Percentiles rank a stretch among this genome's conserved stretches.
phyloP scores from a whole-genome alignment of 164 flowering plant genomes.

The Pachysandra terminalis region DNA sequence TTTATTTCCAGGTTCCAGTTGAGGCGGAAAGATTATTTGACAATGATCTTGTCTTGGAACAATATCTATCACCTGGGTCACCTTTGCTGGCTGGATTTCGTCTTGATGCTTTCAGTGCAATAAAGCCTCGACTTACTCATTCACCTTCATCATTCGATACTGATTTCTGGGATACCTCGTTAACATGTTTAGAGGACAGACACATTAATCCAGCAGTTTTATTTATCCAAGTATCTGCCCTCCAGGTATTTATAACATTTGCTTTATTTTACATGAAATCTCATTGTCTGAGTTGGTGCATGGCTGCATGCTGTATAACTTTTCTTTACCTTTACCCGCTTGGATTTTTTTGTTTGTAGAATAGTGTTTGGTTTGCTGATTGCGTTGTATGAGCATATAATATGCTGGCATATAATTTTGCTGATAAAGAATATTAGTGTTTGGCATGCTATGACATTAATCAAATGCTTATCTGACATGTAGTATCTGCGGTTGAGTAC shows the following conservation, averaged over 20 bases:
- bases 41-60: slow-evolving; percentile 74
- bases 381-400: too few species aligned
- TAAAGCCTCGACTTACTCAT: slow-evolving; percentile 75
- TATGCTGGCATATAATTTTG: too few species aligned
- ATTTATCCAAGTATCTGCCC: slow-evolving; percentile 73
- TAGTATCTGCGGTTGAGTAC: too few species aligned
- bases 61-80: slow-evolving; percentile 64
- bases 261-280: neutral
- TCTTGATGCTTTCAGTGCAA: slow-evolving; percentile 77
- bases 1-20: slow-evolving; percentile 64
- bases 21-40: slow-evolving; percentile 65
- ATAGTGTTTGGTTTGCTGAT: too few species aligned
- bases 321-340: too few species aligned
- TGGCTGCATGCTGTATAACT: neutral
- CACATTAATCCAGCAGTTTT: slow-evolving; percentile 70
- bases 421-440: too few species aligned
- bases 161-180: slow-evolving; percentile 34
- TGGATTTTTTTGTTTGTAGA: too few species aligned
- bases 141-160: slow-evolving; percentile 52
- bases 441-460: too few species aligned
- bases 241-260: slow-evolving; percentile 25
- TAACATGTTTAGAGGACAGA: slow-evolving; percentile 63
- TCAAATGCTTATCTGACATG: too few species aligned
- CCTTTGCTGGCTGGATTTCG: slow-evolving; percentile 89
- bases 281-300: too few species aligned